Percentiles rank a stretch among this genome's conserved stretches.
phyloP scores from a whole-genome alignment of 768 basidiomycete species.

The Boletus edulis region DNA sequence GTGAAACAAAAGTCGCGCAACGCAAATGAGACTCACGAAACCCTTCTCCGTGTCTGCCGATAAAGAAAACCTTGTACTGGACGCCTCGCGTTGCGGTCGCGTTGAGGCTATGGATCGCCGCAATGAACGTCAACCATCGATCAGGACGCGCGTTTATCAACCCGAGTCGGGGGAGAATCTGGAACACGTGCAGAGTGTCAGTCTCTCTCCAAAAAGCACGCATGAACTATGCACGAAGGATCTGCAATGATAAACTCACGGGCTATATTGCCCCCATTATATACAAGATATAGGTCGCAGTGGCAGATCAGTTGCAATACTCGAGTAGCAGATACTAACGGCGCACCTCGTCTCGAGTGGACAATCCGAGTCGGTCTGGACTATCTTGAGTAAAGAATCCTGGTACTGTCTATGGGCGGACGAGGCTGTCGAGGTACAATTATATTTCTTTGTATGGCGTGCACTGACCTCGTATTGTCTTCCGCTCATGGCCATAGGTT shows the following conservation, averaged over 20 bases:
- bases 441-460: background rate
- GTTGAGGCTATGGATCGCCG: constrained; percentile 36
- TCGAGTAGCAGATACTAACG: background rate
- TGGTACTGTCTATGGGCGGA: background rate
- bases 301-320: background rate
- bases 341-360: background rate
- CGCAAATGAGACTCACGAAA: background rate
- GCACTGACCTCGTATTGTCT: constrained; percentile 1
- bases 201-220: too few species aligned
- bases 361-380: background rate
- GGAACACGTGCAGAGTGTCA: background rate
- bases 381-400: background rate
- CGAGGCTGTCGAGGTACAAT: background rate
- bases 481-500: background rate
- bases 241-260: too few species aligned
- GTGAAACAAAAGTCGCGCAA: background rate
- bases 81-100: background rate
- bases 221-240: too few species aligned
- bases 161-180: constrained; percentile 8
- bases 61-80: constrained; percentile 51
- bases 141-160: constrained; percentile 27
- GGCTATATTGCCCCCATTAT: too few species aligned
- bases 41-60: constrained; percentile 62
- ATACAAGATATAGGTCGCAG: too few species aligned
- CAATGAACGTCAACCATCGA: constrained; percentile 47